A percentile compares a stretch with the other conserved stretches of the same genome.
Evolutionary conservation across 345 rosid genomes (phyloP).

Genomic region (Euphorbia lathyris): DNA sequence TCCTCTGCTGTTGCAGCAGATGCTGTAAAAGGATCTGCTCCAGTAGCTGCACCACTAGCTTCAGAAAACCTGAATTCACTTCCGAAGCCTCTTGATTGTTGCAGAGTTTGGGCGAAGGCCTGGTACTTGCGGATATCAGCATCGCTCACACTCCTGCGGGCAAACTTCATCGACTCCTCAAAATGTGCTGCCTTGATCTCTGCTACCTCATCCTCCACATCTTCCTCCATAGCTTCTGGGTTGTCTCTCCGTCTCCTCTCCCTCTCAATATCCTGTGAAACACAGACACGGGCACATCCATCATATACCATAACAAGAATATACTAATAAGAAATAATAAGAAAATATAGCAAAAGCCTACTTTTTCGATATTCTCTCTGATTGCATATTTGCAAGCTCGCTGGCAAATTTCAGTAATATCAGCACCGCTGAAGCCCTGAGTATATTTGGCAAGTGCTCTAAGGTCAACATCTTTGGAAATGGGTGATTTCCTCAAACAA

Average conservation of each 20-base stretch:
- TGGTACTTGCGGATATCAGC: slow-evolving; percentile 93
- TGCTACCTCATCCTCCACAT: slow-evolving; percentile 68
- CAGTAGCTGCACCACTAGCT: slow-evolving; percentile 32
- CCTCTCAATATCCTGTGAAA: slow-evolving; percentile 71
- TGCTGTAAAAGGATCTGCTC: slow-evolving; percentile 70
- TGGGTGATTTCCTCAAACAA: slow-evolving; percentile 86
- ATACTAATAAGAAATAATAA: slow-evolving; percentile 14
- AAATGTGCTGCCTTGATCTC: slow-evolving; percentile 87
- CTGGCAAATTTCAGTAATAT: slow-evolving; percentile 94
- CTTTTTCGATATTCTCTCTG: slow-evolving; percentile 93
- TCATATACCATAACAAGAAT: neutral
- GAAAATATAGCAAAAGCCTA: slow-evolving; percentile 30
- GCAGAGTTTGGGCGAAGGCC: slow-evolving; percentile 92
- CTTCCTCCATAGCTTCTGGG: slow-evolving; percentile 99
- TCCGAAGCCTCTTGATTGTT: slow-evolving; percentile 91
- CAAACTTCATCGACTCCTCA: slow-evolving; percentile 92
- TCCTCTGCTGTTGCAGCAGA: slow-evolving; percentile 68
- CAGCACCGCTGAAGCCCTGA: slow-evolving; percentile 95
- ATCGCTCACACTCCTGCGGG: slow-evolving; percentile 73
- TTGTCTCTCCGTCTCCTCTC: slow-evolving; percentile 74
- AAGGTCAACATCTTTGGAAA: slow-evolving; percentile 82
- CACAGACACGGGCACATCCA: neutral
- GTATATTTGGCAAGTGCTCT: slow-evolving; percentile 87
- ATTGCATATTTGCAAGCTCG: slow-evolving; percentile 92
- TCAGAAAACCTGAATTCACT: slow-evolving; percentile 72